A percentile compares a stretch with the other conserved stretches of the same genome.
Evolutionary conservation across 768 basidiomycete species (phyloP).

Genomic region (Arthromyces matolae): DNA sequence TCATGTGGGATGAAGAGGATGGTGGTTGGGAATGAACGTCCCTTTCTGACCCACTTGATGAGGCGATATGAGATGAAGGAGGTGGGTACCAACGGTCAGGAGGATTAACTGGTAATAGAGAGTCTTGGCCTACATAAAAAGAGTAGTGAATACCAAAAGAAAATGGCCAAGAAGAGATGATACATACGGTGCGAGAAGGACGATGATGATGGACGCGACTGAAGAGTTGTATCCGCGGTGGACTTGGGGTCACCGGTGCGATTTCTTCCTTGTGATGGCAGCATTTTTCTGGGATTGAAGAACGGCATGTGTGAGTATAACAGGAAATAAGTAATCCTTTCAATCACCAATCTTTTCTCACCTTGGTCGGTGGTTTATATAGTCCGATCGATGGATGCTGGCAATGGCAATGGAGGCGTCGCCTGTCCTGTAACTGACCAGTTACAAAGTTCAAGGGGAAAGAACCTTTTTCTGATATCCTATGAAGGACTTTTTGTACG

Average conservation of each 20-base stretch:
- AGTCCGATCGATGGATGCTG: slow-evolving; percentile 26
- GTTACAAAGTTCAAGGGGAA: too few relatives aligned
- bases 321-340: slow-evolving; percentile 15
- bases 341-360: slow-evolving; percentile 21
- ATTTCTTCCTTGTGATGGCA: slow-evolving; percentile 31
- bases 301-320: slow-evolving; percentile 18
- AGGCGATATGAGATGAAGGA: slow-evolving; percentile 10
- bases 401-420: slow-evolving; percentile 20
- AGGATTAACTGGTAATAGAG: slow-evolving; percentile 1
- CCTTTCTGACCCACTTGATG: slow-evolving; percentile 16
- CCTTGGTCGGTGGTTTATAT: slow-evolving; percentile 28
- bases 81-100: slow-evolving; percentile 12
- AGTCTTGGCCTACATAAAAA: slow-evolving; percentile 12
- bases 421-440: slow-evolving; percentile 12
- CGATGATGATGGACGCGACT: slow-evolving; percentile 21
- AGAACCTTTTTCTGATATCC: too few relatives aligned
- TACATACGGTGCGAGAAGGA: slow-evolving; percentile 21
- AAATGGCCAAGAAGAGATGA: slow-evolving; percentile 3
- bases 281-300: slow-evolving; percentile 24
- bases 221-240: slow-evolving; percentile 20
- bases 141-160: slow-evolving; percentile 7
- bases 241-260: slow-evolving; percentile 27
- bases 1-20: slow-evolving; percentile 40
- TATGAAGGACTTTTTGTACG: too few relatives aligned
- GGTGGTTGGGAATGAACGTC: slow-evolving; percentile 8